These are phyloP conservation scores for Pseudogymnoascus pannorum DNA, from an alignment of 2,329 filamentous ascomycete species.

Conservation along the genomic window DNA sequence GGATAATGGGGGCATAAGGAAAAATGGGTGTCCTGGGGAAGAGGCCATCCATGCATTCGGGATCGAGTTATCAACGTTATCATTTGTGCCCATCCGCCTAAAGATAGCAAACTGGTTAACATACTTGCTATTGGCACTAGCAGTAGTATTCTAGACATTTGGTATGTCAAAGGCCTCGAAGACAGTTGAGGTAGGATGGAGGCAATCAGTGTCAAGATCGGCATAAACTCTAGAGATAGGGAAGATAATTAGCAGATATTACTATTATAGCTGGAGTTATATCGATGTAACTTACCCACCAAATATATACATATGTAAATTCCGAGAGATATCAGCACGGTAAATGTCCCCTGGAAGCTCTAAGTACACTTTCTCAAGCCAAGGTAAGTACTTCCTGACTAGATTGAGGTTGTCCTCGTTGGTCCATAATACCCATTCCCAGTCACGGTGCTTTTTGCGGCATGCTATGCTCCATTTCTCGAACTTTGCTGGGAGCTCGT, in stretches of 20 bases:
- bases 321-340: background rate
- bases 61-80: slow-evolving; percentile 27
- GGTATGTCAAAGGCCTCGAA: slow-evolving; percentile 22
- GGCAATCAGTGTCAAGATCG: slow-evolving; percentile 30
- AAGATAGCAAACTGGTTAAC: slow-evolving; percentile 22
- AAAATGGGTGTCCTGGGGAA: slow-evolving; percentile 31
- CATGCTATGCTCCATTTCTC: slow-evolving; percentile 29
- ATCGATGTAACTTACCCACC: slow-evolving; percentile 24
- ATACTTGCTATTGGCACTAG: slow-evolving; percentile 10
- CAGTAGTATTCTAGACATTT: slow-evolving; percentile 15
- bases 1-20: slow-evolving; percentile 24
- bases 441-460: slow-evolving; percentile 26
- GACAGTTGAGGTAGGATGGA: slow-evolving; percentile 21
- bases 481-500: background rate
- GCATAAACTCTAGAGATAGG: slow-evolving; percentile 26
- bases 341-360: background rate
- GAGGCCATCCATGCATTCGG: slow-evolving; percentile 34
- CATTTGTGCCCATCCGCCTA: slow-evolving; percentile 29
- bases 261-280: background rate
- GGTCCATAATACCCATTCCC: slow-evolving; percentile 34
- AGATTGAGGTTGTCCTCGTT: slow-evolving; percentile 32
- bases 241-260: background rate
- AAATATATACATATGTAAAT: slow-evolving; percentile 33
- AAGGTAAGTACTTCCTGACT: slow-evolving; percentile 28
- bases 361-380: slow-evolving; percentile 21